Evolutionary conservation across 495 filamentous ascomycete genomes (phyloP).

Genomic region (Penicillium odoratum): DNA sequence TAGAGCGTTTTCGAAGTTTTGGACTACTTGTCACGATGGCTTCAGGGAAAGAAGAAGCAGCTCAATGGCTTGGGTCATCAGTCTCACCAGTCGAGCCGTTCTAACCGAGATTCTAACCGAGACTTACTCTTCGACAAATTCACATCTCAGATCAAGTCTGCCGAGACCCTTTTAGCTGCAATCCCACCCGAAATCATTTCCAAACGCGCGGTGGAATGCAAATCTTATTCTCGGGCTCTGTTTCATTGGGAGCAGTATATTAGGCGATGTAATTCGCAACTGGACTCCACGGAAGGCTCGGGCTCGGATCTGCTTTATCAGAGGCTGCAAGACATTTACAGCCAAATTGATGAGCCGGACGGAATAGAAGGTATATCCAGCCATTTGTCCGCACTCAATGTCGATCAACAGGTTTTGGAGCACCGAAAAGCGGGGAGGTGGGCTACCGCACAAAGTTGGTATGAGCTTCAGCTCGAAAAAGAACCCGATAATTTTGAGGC

Average conservation of each 20-base stretch:
- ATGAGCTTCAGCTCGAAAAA: slow-evolving; percentile 80
- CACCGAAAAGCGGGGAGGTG: slow-evolving; percentile 93
- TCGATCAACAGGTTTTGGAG: slow-evolving; percentile 89
- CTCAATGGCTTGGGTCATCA: slow-evolving; percentile 38
- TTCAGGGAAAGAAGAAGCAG: slow-evolving; percentile 75
- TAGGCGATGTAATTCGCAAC: slow-evolving; percentile 52
- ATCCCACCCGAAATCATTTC: slow-evolving; percentile 88
- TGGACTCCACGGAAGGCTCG: slow-evolving; percentile 35
- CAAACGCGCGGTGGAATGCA: slow-evolving; percentile 82
- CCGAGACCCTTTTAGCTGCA: slow-evolving; percentile 61
- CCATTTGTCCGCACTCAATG: slow-evolving; percentile 73
- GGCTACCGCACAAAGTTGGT: slow-evolving; percentile 98
- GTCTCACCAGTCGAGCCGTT: slow-evolving; percentile 36
- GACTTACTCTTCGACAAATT: slow-evolving; percentile 43
- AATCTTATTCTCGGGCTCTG: slow-evolving; percentile 85
- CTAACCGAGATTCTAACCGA: slow-evolving; percentile 36
- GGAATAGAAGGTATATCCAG: slow-evolving; percentile 93
- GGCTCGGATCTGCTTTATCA: slow-evolving; percentile 64
- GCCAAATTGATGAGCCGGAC: slow-evolving; percentile 95
- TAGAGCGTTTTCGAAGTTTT: slow-evolving; percentile 87
- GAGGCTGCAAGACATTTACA: slow-evolving; percentile 87
- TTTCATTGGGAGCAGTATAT: slow-evolving; percentile 95
- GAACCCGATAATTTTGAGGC: slow-evolving; percentile 72
- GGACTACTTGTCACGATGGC: slow-evolving; percentile 88
- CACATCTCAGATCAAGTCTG: slow-evolving; percentile 55